Evolutionary conservation across 2,329 filamentous ascomycete genomes (phyloP), one percentile per base, ranked within the genome.

Genomic region (Pyrenophora seminiperda): DNA sequence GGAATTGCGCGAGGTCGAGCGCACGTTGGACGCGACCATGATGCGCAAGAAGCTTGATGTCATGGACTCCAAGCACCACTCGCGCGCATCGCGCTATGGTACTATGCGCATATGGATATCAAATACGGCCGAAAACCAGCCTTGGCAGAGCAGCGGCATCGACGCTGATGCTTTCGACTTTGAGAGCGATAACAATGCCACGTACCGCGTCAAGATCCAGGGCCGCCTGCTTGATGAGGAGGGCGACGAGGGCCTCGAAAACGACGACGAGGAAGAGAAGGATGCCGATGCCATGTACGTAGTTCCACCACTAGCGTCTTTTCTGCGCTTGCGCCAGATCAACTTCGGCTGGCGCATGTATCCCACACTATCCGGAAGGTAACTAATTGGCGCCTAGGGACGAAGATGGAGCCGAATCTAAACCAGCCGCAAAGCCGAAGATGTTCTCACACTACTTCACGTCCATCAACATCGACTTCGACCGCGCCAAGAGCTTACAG

Each of bases 21-120:
- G 90, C 67, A 84, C 87, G 45, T 79, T 99, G 47, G 94, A 99
- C 77, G 90, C 93, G 32, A 89, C 90, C 14, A 95, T 97, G 81
- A 92, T 94, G 73, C 87, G 93, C 68, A 99, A 99, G 79, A 83
- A 92, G 54, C 77, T 99, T 54, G 94, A 99, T 70, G 87, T 97
- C 56, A 84, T 90, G 56, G 93, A 97, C 70, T 86, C 85, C 34
- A 83, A 90, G 45, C 89, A 84, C 70, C 85, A 88, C 59, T 84
- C 87, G 58, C 87, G 86, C 54, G 80, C 85, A 53, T 94, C 90
- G 83, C 84, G 89, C 60, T 88, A 87, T 73, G 89, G 88, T 68
- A 96, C 91, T 2, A 80, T 99, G 73, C 88, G 93, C 55, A 83
- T 99, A 57, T 97, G 91, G 91, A 87, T 99, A 65, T 92, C 86